Conservation (phyloP, 2,329 filamentous ascomycete genomes). For the Pseudopithomyces maydicus region DNA sequence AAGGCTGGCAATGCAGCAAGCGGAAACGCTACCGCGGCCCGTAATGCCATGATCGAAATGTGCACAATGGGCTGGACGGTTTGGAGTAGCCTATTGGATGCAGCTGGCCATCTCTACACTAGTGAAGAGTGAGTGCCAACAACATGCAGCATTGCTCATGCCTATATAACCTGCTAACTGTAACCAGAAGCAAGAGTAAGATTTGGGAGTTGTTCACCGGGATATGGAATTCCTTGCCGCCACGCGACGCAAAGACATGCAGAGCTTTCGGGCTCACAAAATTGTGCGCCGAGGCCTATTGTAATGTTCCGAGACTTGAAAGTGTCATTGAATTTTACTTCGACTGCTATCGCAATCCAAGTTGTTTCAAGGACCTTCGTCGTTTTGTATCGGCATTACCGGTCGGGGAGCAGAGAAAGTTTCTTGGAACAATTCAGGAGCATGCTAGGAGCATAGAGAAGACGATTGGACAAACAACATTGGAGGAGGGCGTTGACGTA, state of each 20-base stretch:
- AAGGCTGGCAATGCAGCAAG: neutral
- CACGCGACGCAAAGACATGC: neutral
- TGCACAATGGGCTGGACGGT: slow-evolving; percentile 25
- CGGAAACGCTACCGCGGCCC: neutral
- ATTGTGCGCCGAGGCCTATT: neutral
- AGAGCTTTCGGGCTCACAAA: slow-evolving; percentile 8
- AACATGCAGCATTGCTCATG: neutral
- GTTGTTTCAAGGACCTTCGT: slow-evolving; percentile 37
- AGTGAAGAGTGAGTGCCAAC: slow-evolving; percentile 16
- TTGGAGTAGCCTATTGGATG: slow-evolving; percentile 25
- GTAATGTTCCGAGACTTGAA: neutral
- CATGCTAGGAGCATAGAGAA: neutral
- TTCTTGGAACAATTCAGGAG: slow-evolving; percentile 22
- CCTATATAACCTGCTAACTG: neutral
- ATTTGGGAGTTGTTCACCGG: neutral
- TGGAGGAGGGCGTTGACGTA: neutral
- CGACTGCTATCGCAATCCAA: slow-evolving; percentile 27
- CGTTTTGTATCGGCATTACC: slow-evolving; percentile 24
- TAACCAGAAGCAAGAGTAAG: neutral
- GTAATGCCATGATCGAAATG: slow-evolving; percentile 15
- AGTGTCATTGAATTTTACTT: neutral
- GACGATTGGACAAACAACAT: neutral
- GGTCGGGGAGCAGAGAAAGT: slow-evolving; percentile 15
- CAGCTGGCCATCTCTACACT: slow-evolving; percentile 9
- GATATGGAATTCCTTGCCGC: neutral